Percentiles rank a stretch among this genome's conserved stretches.
Conservation (phyloP, 2,329 filamentous ascomycete species). For the Penicillium sp. region DNA sequence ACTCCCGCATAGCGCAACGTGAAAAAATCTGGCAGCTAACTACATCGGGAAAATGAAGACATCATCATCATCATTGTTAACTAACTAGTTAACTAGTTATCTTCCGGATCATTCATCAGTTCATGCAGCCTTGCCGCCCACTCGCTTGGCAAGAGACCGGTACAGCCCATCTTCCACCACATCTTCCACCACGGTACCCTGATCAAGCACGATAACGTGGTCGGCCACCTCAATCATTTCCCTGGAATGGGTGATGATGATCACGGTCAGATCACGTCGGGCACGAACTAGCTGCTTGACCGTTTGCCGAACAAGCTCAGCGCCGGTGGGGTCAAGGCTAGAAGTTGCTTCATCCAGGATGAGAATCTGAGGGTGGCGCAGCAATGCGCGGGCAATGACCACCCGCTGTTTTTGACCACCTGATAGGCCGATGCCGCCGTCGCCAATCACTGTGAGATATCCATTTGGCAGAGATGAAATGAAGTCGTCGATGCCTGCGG, state of each 20-base stretch:
- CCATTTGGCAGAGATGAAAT: constrained; percentile 67
- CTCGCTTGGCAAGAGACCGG: constrained; percentile 52
- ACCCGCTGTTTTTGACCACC: constrained; percentile 82
- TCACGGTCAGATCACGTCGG: constrained; percentile 58
- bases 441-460: constrained; percentile 71
- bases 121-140: constrained; percentile 50
- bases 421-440: constrained; percentile 69
- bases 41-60: no score
- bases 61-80: no score
- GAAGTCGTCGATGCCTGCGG: constrained; percentile 69
- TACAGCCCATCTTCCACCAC: constrained; percentile 69
- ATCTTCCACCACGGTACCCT: constrained; percentile 65
- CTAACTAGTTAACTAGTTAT: background rate
- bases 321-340: constrained; percentile 69
- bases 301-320: constrained; percentile 62
- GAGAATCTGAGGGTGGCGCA: constrained; percentile 67
- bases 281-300: constrained; percentile 53
- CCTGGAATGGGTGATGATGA: constrained; percentile 76
- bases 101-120: constrained; percentile 27
- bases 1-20: no score
- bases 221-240: constrained; percentile 86
- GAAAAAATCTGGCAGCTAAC: no score
- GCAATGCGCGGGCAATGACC: constrained; percentile 74
- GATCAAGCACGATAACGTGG: constrained; percentile 67
- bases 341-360: constrained; percentile 86